Percentiles rank a stretch among this genome's conserved stretches.
Evolutionary conservation across 2,329 filamentous ascomycete species (phyloP).

Genomic region (Sporothrix pseudoabietina): DNA sequence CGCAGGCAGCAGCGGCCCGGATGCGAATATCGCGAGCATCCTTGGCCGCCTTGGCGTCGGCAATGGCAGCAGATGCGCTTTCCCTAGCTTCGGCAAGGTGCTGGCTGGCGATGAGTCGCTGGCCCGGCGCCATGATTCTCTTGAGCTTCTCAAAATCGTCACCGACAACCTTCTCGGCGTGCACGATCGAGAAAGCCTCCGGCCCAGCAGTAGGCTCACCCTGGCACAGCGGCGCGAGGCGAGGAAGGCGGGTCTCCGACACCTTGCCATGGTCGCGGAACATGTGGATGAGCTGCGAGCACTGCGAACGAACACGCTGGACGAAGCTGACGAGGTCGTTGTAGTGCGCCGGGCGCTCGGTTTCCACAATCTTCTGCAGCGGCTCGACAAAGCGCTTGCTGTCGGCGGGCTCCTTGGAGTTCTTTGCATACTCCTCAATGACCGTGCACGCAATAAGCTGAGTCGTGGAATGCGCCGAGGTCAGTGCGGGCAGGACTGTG

Average conservation of each 20-base stretch:
- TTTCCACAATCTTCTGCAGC: conserved; percentile 76
- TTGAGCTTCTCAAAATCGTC: conserved; percentile 87
- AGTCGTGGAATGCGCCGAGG: conserved; percentile 77
- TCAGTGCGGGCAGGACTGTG: conserved; percentile 65
- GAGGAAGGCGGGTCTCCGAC: conserved; percentile 71
- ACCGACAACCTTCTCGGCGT: conserved; percentile 83
- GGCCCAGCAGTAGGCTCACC: conserved; percentile 90
- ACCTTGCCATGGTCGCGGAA: conserved; percentile 92
- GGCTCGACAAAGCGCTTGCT: conserved; percentile 63
- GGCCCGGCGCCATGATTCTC: conserved; percentile 83
- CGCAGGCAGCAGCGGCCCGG: conserved; percentile 81
- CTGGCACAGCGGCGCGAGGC: conserved; percentile 87
- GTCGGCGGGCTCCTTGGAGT: conserved; percentile 49
- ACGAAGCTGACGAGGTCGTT: conserved; percentile 87
- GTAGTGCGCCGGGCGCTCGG: conserved; percentile 79
- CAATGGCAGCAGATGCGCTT: conserved; percentile 70
- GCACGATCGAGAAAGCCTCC: conserved; percentile 83
- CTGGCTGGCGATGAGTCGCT: conserved; percentile 79
- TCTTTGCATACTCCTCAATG: conserved; percentile 83
- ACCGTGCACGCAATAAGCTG: conserved; percentile 82
- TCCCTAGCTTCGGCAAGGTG: conserved; percentile 76
- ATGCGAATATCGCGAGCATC: conserved; percentile 82
- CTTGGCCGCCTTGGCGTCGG: conserved; percentile 78
- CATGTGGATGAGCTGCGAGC: conserved; percentile 82
- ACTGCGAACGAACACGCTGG: conserved; percentile 87